Conservation (phyloP, 2,329 filamentous ascomycete genomes). For the Cryphonectria nitschkei region DNA sequence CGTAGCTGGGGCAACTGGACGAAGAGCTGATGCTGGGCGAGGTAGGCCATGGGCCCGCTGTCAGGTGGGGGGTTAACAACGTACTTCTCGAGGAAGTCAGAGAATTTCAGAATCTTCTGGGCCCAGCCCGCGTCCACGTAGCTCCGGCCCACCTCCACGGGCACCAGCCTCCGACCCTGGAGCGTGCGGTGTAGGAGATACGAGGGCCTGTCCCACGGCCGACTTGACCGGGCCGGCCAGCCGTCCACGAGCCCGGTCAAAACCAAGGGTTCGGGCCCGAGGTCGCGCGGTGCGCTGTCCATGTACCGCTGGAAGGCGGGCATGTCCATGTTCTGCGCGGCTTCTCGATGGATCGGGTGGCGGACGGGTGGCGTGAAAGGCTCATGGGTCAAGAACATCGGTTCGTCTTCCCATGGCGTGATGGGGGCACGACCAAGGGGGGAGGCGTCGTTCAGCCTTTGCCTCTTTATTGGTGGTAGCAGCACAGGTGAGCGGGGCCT, state of each 20-base stretch:
- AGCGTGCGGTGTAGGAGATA: constrained; percentile 80
- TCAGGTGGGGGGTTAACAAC: constrained; percentile 45
- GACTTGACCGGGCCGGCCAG: constrained; percentile 76
- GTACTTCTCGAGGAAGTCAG: constrained; percentile 67
- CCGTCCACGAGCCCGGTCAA: constrained; percentile 66
- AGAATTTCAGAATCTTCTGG: constrained; percentile 78
- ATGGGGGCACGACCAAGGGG: not conserved
- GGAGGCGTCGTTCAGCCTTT: not conserved
- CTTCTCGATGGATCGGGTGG: constrained; percentile 46
- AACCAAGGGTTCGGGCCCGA: constrained; percentile 64
- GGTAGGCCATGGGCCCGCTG: constrained; percentile 66
- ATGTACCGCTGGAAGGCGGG: constrained; percentile 64
- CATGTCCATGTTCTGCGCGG: constrained; percentile 54
- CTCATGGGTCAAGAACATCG: constrained; percentile 41
- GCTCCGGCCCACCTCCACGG: constrained; percentile 82
- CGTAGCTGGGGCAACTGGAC: constrained; percentile 77
- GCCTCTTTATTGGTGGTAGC: constrained; percentile 14
- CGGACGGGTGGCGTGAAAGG: constrained; percentile 48
- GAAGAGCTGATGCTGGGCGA: constrained; percentile 91
- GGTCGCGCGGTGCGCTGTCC: constrained; percentile 42
- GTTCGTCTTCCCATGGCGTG: constrained; percentile 26
- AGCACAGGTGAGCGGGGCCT: not conserved
- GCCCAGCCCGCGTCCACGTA: constrained; percentile 88
- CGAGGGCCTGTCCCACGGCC: constrained; percentile 71
- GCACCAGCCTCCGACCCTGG: constrained; percentile 76